Evolutionary conservation across 306 rosid genomes (phyloP).

Genomic region (Inga oerstediana): DNA sequence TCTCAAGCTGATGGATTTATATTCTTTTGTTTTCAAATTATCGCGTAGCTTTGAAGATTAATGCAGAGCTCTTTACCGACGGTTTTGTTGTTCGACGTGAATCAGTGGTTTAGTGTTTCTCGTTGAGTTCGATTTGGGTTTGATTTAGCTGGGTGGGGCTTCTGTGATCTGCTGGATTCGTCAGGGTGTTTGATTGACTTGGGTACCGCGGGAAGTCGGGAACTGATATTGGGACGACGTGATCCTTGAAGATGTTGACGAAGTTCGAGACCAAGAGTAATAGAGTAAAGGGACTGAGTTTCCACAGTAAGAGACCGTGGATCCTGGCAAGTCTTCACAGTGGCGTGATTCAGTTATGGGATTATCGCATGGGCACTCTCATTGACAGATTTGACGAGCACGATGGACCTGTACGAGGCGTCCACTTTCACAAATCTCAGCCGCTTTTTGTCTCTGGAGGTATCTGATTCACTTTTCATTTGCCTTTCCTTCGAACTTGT

Average conservation of each 20-base stretch:
- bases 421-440: slow-evolving; percentile 95
- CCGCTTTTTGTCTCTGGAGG: slow-evolving; percentile 98
- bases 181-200: not conserved
- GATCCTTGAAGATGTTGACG: slow-evolving; percentile 72
- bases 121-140: not conserved
- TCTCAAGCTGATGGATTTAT: not conserved
- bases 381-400: slow-evolving; percentile 96
- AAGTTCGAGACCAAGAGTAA: slow-evolving; percentile 98
- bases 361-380: slow-evolving; percentile 94
- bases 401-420: slow-evolving; percentile 97
- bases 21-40: slow-evolving; percentile 10
- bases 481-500: not conserved
- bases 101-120: not conserved
- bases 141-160: not conserved
- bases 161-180: not conserved
- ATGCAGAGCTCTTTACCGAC: slow-evolving; percentile 1
- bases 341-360: slow-evolving; percentile 99
- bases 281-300: slow-evolving; percentile 97
- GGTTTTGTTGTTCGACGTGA: slow-evolving; percentile 7
- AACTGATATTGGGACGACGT: not conserved
- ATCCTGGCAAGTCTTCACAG: slow-evolving; percentile 99
- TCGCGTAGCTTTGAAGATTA: not conserved
- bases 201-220: not conserved
- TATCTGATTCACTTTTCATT: slow-evolving; percentile 24
- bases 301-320: slow-evolving; percentile 96